Evolutionary conservation across 2,329 filamentous ascomycete species (phyloP).

Genomic region (Leptographium radiaticola): DNA sequence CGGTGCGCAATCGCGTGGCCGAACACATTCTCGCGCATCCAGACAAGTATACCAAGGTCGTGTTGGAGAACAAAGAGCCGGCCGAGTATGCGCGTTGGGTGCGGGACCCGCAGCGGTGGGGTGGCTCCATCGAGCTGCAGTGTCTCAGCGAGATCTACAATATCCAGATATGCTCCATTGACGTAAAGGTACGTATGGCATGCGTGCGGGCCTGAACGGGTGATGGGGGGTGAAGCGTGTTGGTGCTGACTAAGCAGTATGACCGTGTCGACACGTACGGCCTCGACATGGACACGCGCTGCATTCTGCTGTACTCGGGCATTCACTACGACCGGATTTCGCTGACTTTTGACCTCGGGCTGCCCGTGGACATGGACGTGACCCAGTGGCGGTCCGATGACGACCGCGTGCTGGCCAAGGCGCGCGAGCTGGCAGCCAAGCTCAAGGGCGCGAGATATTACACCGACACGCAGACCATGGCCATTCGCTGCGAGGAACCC

Average conservation of each 20-base stretch:
- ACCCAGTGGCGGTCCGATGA: constrained; percentile 40
- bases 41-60: constrained; percentile 58
- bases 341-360: constrained; percentile 46
- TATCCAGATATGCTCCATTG: constrained; percentile 73
- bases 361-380: constrained; percentile 62
- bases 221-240: background rate
- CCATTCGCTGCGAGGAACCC: constrained; percentile 57
- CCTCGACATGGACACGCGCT: constrained; percentile 54
- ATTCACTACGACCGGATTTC: constrained; percentile 91
- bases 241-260: constrained; percentile 7
- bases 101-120: constrained; percentile 70
- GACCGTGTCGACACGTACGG: constrained; percentile 59
- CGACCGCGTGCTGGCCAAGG: constrained; percentile 57
- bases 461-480: constrained; percentile 73
- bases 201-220: background rate
- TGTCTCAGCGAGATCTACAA: constrained; percentile 77
- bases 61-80: constrained; percentile 56
- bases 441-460: constrained; percentile 66
- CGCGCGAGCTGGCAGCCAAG: constrained; percentile 50
- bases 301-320: constrained; percentile 77
- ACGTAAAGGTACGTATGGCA: constrained; percentile 43
- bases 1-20: constrained; percentile 66
- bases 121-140: constrained; percentile 78
- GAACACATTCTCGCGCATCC: constrained; percentile 63
- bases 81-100: constrained; percentile 74